Conservation (phyloP, 2,329 filamentous ascomycete species). For the Aspergillus caelatus region DNA sequence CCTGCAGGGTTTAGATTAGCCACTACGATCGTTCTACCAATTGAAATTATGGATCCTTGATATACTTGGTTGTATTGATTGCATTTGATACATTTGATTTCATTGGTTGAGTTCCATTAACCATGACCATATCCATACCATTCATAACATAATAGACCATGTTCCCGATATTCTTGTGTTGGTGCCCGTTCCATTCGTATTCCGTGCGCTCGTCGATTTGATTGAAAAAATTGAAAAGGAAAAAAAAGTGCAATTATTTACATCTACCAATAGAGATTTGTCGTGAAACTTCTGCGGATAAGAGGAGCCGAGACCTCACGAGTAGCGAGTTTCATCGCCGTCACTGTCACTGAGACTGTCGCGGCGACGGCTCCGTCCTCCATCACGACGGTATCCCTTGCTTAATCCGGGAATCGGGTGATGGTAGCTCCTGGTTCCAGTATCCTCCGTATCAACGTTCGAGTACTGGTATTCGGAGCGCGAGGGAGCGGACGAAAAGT, state of each 20-base stretch:
- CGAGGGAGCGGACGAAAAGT: conserved; percentile 43
- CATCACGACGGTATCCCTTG: conserved; percentile 45
- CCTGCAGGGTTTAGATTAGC: not conserved
- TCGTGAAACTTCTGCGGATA: not conserved
- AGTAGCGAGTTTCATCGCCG: conserved; percentile 38
- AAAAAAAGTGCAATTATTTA: conserved; percentile 8
- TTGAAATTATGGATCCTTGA: not conserved
- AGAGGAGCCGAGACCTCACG: conserved; percentile 14
- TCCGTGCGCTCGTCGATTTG: not conserved
- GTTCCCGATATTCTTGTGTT: not conserved
- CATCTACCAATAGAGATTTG: not conserved
- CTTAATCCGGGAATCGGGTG: conserved; percentile 60
- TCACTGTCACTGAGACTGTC: conserved; percentile 61
- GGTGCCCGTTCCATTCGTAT: not conserved
- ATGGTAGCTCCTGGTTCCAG: conserved; percentile 58
- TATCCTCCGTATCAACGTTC: conserved; percentile 45
- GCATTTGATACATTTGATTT: not conserved
- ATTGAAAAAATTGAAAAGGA: not conserved
- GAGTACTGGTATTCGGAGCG: conserved; percentile 46
- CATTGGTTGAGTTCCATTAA: conserved; percentile 3
- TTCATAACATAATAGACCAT: not conserved
- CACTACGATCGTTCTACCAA: not conserved
- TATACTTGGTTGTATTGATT: not conserved
- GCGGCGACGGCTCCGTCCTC: conserved; percentile 45
- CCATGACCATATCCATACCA: conserved; percentile 1